These are phyloP conservation scores for Metschnikowia amazonensis DNA, from an alignment of 805 yeast genomes.

Conservation along the genomic window DNA sequence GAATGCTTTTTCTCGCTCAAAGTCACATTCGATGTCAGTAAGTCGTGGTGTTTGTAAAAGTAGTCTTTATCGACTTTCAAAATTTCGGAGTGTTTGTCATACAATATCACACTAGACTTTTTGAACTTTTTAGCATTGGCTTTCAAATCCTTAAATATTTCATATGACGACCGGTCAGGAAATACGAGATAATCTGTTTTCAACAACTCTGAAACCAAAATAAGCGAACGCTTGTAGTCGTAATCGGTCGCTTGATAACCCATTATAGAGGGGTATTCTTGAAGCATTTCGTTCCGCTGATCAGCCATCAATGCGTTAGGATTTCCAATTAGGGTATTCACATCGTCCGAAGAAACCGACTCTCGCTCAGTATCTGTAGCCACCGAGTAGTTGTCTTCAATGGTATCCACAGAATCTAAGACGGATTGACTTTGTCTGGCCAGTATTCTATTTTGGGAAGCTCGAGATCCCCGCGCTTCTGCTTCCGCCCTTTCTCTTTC, in stretches of 20 bases:
- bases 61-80: neutral
- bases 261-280: conserved; percentile 16
- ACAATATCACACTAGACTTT: conserved; percentile 20
- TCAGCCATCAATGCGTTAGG: neutral
- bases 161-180: conserved; percentile 27
- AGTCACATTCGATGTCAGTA: neutral
- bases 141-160: conserved; percentile 27
- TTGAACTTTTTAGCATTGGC: conserved; percentile 21
- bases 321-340: conserved; percentile 2
- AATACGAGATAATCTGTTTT: conserved; percentile 29
- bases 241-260: conserved; percentile 20
- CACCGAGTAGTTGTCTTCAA: neutral
- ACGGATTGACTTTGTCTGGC: neutral
- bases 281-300: neutral
- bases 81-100: conserved; percentile 20
- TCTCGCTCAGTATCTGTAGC: conserved; percentile 5
- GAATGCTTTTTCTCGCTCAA: neutral
- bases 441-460: neutral
- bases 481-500: conserved; percentile 8
- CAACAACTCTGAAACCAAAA: conserved; percentile 34
- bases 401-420: neutral
- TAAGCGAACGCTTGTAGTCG: conserved; percentile 26
- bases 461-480: neutral
- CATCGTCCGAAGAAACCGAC: conserved; percentile 4
- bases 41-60: neutral